These are phyloP conservation scores for Apiotrichum akiyoshidainum DNA, from an alignment of 1,284 basidiomycete genomes.

Conservation along the genomic window DNA sequence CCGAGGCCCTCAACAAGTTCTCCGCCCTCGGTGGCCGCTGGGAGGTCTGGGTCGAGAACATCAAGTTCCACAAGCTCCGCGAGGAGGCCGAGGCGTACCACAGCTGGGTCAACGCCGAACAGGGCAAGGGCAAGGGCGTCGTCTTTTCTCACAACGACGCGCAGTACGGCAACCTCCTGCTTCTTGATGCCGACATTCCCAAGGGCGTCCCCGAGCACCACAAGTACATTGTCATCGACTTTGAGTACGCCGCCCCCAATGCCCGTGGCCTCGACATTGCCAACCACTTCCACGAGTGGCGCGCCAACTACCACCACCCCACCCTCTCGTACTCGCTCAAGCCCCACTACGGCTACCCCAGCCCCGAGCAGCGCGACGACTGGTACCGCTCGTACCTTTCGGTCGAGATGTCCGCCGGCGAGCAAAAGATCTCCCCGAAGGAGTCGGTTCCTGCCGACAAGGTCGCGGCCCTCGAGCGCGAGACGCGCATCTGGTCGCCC, in stretches of 20 bases:
- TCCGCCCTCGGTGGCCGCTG: conserved; percentile 33
- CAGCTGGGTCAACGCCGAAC: conserved; percentile 35
- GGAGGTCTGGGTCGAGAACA: conserved; percentile 43
- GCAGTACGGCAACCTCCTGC: conserved; percentile 87
- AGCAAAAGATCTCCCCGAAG: conserved; percentile 34
- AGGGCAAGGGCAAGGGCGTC: conserved; percentile 39
- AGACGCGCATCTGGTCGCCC: conserved; percentile 80
- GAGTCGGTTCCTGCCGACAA: conserved; percentile 36
- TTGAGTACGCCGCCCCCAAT: conserved; percentile 88
- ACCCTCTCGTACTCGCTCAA: conserved; percentile 69
- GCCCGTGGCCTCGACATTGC: conserved; percentile 88
- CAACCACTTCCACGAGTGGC: conserved; percentile 96
- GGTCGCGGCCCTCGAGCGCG: conserved; percentile 61
- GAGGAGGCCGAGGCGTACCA: conserved; percentile 46
- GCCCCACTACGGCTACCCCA: conserved; percentile 68
- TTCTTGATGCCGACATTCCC: conserved; percentile 59
- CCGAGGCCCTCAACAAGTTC: conserved; percentile 34
- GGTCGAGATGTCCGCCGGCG: conserved; percentile 34
- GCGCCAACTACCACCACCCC: conserved; percentile 73
- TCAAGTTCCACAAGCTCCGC: conserved; percentile 41
- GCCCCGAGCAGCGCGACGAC: conserved; percentile 65
- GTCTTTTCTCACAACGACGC: conserved; percentile 72
- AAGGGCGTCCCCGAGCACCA: conserved; percentile 52
- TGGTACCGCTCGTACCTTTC: conserved; percentile 79
- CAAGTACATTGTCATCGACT: conserved; percentile 89